Evolutionary conservation across 768 basidiomycete genomes (phyloP), one percentile per base, ranked within the genome.

Genomic region (Mycena rosella): DNA sequence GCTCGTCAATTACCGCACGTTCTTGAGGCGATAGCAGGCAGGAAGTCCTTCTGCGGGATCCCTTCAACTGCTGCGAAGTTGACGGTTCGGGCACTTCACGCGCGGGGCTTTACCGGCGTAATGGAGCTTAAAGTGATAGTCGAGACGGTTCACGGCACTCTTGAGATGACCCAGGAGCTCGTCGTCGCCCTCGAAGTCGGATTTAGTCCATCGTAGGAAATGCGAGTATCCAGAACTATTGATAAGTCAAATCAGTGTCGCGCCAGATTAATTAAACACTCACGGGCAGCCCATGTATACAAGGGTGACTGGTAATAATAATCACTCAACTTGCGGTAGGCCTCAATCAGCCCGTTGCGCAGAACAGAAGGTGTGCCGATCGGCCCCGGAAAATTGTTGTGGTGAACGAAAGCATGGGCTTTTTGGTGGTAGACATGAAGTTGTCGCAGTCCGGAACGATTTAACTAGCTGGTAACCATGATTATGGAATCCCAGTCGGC

Each of bases 251-350:
- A 7, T 36, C 14, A 36, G 34, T 36, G 34, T 36, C 34, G 34
- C 8, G 14, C 34, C 7, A 36, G 34, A 36, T 36, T 7, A 36
- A 7, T 36, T 36, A 36, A 36, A 36, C 34, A 7, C 34, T 36
- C 14, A 36, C 34, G 47, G 13, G 67, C 61, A 26, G 67, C 67
- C 67, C 61, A 63, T 20, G 63, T 63, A 36, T 68, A 63, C 27
- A 60, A 47, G 13, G 58, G 58, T 2, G 65, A 66, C 27, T 59
- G n/a, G 15, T 66, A 66, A 60, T 66, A 66, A n/a, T 66, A 36
- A 14, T 36, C 52, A 54, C 52, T 54, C 34, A 54, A 20, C 52
- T 54, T 54, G 15, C 52, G 52, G 24, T 54, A 2, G 18, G 22
- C 47, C 47, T 48, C 47, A 22, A 48, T 17, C 22, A 48, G 18